Evolutionary conservation across 345 rosid genomes (phyloP).

Genomic region (Raphanus sativus): DNA sequence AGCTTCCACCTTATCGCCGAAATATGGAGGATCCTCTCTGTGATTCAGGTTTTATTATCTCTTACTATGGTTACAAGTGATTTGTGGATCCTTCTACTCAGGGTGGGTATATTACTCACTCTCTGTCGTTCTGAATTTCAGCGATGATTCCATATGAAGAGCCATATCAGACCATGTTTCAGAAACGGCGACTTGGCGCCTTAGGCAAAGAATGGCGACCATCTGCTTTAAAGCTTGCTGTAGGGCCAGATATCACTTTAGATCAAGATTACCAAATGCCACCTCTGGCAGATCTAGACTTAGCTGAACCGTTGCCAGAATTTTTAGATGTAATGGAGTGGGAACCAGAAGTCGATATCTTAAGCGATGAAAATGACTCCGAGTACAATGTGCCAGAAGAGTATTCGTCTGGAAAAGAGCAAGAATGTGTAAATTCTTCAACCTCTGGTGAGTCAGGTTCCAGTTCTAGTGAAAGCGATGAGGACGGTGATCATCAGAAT

Average conservation of each 20-base stretch:
- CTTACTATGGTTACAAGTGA: slow-evolving; percentile 12
- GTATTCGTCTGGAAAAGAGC: slow-evolving; percentile 67
- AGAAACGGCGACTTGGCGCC: slow-evolving; percentile 87
- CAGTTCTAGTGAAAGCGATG: slow-evolving; percentile 62
- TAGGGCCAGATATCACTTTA: slow-evolving; percentile 86
- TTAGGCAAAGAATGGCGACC: slow-evolving; percentile 93
- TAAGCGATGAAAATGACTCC: slow-evolving; percentile 89
- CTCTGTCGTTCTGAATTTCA: slow-evolving; percentile 40
- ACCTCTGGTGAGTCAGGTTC: slow-evolving; percentile 61
- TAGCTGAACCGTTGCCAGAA: slow-evolving; percentile 78
- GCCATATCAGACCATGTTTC: slow-evolving; percentile 96
- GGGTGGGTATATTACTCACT: slow-evolving; percentile 14
- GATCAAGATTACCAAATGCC: slow-evolving; percentile 81
- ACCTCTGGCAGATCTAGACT: slow-evolving; percentile 86
- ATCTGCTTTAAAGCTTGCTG: slow-evolving; percentile 64
- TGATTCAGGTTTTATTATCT: slow-evolving; percentile 72
- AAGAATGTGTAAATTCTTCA: slow-evolving; percentile 63
- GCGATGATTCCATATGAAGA: slow-evolving; percentile 95
- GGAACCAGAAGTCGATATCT: slow-evolving; percentile 83
- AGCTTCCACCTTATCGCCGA: slow-evolving; percentile 78
- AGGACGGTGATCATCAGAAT: slow-evolving; percentile 59
- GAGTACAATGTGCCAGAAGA: slow-evolving; percentile 91
- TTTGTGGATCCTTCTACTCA: slow-evolving; percentile 22
- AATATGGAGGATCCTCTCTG: slow-evolving; percentile 98
- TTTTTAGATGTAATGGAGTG: slow-evolving; percentile 83